Conservation (phyloP, 2,329 filamentous ascomycete species). For the Ceratocystis lukuohia region DNA sequence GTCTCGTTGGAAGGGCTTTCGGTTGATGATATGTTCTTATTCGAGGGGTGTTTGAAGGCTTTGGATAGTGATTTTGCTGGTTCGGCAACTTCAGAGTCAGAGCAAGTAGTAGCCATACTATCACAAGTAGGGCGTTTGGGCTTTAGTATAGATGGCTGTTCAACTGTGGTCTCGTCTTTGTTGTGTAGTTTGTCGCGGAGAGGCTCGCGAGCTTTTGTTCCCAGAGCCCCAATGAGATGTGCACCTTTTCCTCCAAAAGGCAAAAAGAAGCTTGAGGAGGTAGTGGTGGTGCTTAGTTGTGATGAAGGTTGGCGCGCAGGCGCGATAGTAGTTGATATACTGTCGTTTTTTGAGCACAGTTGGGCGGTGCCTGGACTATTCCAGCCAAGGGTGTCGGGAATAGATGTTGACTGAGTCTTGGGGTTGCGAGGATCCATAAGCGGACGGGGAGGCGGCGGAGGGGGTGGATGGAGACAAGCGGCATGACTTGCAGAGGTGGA, state of each 20-base stretch:
- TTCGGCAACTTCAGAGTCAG: constrained; percentile 20
- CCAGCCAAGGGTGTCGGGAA: constrained; percentile 46
- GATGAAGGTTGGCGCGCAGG: constrained; percentile 40
- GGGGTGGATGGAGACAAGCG: background rate
- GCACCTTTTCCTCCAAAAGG: constrained; percentile 45
- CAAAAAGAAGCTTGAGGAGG: constrained; percentile 36
- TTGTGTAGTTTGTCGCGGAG: constrained; percentile 23
- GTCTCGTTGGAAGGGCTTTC: background rate
- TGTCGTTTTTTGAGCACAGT: constrained; percentile 6
- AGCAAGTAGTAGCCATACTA: constrained; percentile 20
- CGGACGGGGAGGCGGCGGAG: background rate
- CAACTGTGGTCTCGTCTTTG: background rate
- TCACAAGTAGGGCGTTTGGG: constrained; percentile 5
- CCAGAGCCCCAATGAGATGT: constrained; percentile 36
- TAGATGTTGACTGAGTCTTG: constrained; percentile 28
- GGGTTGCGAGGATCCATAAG: constrained; percentile 21
- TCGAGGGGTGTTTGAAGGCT: background rate
- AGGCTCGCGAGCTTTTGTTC: constrained; percentile 26
- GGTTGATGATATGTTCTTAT: background rate
- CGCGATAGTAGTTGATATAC: constrained; percentile 26
- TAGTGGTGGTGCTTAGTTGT: constrained; percentile 40
- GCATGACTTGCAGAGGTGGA: background rate
- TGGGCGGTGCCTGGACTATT: constrained; percentile 29
- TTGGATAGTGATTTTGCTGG: background rate
- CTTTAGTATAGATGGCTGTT: background rate